Conservation (phyloP, 805 yeast genomes). For the Nematodospora valgi region DNA sequence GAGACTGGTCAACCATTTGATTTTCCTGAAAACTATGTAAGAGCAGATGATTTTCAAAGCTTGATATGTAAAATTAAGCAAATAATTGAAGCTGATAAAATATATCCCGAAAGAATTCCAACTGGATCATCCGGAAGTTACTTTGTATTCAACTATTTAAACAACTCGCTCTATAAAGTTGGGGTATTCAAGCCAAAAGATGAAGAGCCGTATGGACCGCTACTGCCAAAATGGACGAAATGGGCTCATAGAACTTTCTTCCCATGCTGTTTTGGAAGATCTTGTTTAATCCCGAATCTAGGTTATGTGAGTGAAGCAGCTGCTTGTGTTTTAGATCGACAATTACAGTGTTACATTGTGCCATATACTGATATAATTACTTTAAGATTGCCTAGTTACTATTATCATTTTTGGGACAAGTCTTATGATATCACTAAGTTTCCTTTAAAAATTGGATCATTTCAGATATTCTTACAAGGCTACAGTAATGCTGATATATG, state of each 20-base stretch:
- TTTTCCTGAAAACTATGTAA: constrained; percentile 20
- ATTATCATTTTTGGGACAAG: constrained; percentile 49
- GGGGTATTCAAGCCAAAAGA: constrained; percentile 78
- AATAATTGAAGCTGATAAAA: constrained; percentile 43
- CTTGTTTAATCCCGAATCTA: constrained; percentile 67
- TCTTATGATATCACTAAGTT: constrained; percentile 19
- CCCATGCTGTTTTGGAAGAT: constrained; percentile 74
- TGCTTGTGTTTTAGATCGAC: constrained; percentile 62
- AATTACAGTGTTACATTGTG: constrained; percentile 55
- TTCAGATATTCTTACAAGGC: constrained; percentile 58
- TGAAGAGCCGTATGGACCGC: constrained; percentile 77
- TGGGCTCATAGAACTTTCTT: constrained; percentile 74
- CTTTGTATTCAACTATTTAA: constrained; percentile 41
- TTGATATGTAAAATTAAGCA: constrained; percentile 42
- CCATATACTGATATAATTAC: constrained; percentile 62
- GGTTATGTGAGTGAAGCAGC: constrained; percentile 74
- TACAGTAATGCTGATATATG: constrained; percentile 62
- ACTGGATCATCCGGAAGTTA: constrained; percentile 73
- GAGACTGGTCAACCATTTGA: constrained; percentile 11
- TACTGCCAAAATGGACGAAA: constrained; percentile 77
- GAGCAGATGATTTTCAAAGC: constrained; percentile 26
- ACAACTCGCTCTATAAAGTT: constrained; percentile 15
- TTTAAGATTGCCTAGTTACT: constrained; percentile 47
- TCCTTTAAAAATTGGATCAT: constrained; percentile 59
- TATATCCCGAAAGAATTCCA: constrained; percentile 51